These are phyloP conservation scores for Amaranthus tricolor DNA, from an alignment of 179 eudicot species.

Conservation along the genomic window DNA sequence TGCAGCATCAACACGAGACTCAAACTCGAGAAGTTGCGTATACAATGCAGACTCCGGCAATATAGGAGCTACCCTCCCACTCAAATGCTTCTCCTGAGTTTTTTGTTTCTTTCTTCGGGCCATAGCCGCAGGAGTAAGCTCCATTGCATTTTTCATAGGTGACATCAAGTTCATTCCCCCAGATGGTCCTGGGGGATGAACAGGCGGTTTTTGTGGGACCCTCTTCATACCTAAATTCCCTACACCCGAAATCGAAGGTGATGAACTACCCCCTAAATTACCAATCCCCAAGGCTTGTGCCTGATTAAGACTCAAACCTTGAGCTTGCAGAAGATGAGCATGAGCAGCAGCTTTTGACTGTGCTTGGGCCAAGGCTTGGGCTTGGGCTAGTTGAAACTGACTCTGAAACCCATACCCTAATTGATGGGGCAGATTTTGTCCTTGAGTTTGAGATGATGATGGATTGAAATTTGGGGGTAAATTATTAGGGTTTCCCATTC, in stretches of 20 bases:
- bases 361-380: slow-evolving; percentile 34
- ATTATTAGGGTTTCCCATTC: slow-evolving; percentile 41
- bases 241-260: slow-evolving; percentile 41
- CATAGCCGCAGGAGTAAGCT: slow-evolving; percentile 59
- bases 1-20: slow-evolving; percentile 89
- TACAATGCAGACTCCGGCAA: slow-evolving; percentile 91
- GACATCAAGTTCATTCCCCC: slow-evolving; percentile 39
- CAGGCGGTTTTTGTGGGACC: slow-evolving; percentile 62
- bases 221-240: slow-evolving; percentile 49
- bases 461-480: slow-evolving; percentile 49
- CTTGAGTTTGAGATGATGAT: slow-evolving; percentile 36
- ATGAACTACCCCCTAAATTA: slow-evolving; percentile 36
- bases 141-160: slow-evolving; percentile 64
- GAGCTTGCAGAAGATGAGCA: slow-evolving; percentile 57
- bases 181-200: slow-evolving; percentile 56
- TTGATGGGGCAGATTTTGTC: slow-evolving; percentile 48
- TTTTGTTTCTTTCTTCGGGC: slow-evolving; percentile 74
- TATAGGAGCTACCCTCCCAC: slow-evolving; percentile 69
- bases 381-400: slow-evolving; percentile 57
- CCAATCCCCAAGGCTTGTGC: slow-evolving; percentile 46
- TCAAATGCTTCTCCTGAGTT: slow-evolving; percentile 75
- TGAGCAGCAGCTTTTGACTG: slow-evolving; percentile 43
- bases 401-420: slow-evolving; percentile 48
- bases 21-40: slow-evolving; percentile 94
- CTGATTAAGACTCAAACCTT: slow-evolving; percentile 47